phyloP scores from a whole-genome alignment of 2,329 filamentous ascomycete genomes.

The Cladosporium velox region DNA sequence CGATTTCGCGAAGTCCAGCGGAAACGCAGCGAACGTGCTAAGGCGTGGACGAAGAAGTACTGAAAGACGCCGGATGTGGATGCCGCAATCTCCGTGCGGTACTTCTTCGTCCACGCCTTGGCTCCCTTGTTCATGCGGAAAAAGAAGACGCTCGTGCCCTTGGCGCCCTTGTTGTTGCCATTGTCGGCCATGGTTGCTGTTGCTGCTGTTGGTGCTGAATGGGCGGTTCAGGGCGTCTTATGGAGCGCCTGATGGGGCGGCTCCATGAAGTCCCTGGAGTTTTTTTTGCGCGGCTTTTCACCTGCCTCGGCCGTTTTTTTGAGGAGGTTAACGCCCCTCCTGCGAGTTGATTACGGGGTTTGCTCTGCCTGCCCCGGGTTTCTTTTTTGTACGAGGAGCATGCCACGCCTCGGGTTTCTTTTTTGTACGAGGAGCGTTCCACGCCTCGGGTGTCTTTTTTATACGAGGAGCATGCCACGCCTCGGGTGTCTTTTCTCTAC shows the following conservation, averaged over 20 bases:
- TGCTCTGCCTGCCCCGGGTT: background rate
- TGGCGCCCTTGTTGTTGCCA: conserved; percentile 16
- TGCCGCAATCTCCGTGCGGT: conserved; percentile 59
- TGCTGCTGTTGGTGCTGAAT: conserved; percentile 11
- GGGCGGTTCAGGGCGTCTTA: conserved; percentile 33
- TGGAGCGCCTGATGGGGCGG: conserved; percentile 28
- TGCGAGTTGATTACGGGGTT: background rate
- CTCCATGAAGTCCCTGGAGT: conserved; percentile 29
- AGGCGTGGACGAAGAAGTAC: conserved; percentile 40
- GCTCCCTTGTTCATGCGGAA: conserved; percentile 44
- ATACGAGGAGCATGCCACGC: background rate
- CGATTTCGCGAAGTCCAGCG: conserved; percentile 85
- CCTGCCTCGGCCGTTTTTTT: background rate
- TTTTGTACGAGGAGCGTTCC: too few species aligned
- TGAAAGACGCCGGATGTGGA: conserved; percentile 66
- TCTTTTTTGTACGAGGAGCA: background rate
- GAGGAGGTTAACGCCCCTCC: background rate
- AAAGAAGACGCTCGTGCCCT: conserved; percentile 25
- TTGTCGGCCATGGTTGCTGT: conserved; percentile 29
- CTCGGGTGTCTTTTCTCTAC: background rate
- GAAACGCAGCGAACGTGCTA: conserved; percentile 79
- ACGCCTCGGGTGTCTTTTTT: too few species aligned
- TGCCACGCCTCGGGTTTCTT: background rate
- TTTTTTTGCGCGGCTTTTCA: background rate
- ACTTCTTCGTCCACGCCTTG: too few species aligned